Evolutionary conservation across 768 basidiomycete species (phyloP), one percentile per base, ranked within the genome.

Genomic region (Termitomyces sp.): DNA sequence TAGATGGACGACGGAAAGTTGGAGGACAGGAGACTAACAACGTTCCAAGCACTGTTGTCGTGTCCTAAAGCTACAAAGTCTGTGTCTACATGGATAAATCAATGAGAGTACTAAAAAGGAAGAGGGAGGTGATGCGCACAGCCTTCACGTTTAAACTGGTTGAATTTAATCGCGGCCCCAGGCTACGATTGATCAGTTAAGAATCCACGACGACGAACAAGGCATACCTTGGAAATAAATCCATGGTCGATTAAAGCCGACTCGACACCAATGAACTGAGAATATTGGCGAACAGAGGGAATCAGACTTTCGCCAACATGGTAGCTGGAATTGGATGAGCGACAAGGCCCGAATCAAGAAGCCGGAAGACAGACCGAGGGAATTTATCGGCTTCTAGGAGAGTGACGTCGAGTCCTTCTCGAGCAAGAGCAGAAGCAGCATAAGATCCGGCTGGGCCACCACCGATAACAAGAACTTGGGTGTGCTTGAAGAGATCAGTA

Each of bases 111-210:
- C 5, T 3, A 13, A 22, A 23, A 40, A n/a, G 7, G 9, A 32
- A 35, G 23, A 4, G 57, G 16, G 23, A 35, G 27, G 25, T n/a
- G 9, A 71, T 43, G 20, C 81, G 64, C 61, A 82, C 83, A 84
- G 47, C 82, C 83, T 73, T 84, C 83, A n/a, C 78, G 77, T 65
- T 84, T 84, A 62, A 69, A 80, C 60, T 83, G 81, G 60, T 83
- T 83, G 63, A 84, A 81, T 66, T 84, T 84, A 57, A 84, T 79
- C 23, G 81, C 81, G 57, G 83, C 80, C 32, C 83, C 84, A 44
- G 81, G 82, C 82, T 84, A 58, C 18, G 36, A 12, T 25, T 10
- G 40, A 43, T 40, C 11, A 32, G 33, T 32, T 23, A 18, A 25
- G 23, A 7, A 22, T 39, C 48, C 23, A 13, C 18, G 18, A 29